These are phyloP conservation scores for Macrotyloma uniflorum DNA, from an alignment of 306 rosid species.

Conservation along the genomic window DNA sequence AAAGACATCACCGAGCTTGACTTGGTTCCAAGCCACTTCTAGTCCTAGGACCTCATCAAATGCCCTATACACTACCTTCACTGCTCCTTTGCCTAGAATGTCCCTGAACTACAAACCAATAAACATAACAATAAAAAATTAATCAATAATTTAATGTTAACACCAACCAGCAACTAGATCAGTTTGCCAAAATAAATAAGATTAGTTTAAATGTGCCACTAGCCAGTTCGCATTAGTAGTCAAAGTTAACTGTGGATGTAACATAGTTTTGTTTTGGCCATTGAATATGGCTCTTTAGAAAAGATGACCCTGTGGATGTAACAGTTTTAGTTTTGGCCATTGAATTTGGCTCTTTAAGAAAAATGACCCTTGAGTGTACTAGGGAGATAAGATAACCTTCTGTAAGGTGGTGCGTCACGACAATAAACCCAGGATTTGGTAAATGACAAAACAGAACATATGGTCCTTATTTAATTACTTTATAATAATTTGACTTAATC, in stretches of 20 bases:
- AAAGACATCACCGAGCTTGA: constrained; percentile 67
- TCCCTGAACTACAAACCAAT: constrained; percentile 66
- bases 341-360: not conserved
- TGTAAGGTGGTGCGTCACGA: constrained; percentile 1
- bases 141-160: not conserved
- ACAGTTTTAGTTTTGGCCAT: too few relatives aligned
- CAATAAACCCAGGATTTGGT: constrained; percentile 1
- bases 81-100: constrained; percentile 86
- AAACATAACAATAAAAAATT: constrained; percentile 3
- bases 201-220: not conserved
- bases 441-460: constrained; percentile 18
- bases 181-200: not conserved
- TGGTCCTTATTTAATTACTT: constrained; percentile 13
- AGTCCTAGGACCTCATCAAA: constrained; percentile 81
- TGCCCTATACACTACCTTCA: constrained; percentile 79
- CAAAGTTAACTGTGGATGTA: constrained; percentile 10
- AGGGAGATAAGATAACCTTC: constrained; percentile 30
- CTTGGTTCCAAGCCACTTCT: constrained; percentile 97
- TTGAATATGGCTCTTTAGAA: constrained; percentile 3
- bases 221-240: constrained; percentile 11
- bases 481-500: constrained; percentile 31
- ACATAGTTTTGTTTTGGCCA: not conserved
- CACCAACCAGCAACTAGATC: constrained; percentile 11
- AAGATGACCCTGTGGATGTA: constrained; percentile 23
- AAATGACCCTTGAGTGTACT: constrained; percentile 24